Evolutionary conservation across 805 yeast species (phyloP).

Genomic region (Cyberlindnera veronae): DNA sequence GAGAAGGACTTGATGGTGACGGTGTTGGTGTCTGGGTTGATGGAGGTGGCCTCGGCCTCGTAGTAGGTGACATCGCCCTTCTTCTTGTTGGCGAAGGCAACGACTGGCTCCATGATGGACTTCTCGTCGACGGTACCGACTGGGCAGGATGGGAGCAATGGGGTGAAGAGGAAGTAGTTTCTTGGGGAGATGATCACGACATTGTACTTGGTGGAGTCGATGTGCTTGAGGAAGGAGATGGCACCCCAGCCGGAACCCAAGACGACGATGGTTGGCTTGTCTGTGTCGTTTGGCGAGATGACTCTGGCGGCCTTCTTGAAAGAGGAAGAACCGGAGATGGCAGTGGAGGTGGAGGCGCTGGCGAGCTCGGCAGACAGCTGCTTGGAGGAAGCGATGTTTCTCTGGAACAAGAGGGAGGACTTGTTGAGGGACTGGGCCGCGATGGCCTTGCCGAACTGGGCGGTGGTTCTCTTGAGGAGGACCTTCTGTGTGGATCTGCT

Average conservation of each 20-base stretch:
- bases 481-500: slow-evolving; percentile 15
- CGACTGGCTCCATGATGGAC: slow-evolving; percentile 92
- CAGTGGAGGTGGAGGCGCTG: slow-evolving; percentile 2
- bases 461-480: slow-evolving; percentile 15
- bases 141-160: slow-evolving; percentile 87
- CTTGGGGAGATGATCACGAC: slow-evolving; percentile 90
- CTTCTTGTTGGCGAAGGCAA: slow-evolving; percentile 75
- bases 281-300: slow-evolving; percentile 30
- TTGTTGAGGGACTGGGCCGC: slow-evolving; percentile 13
- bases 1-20: slow-evolving; percentile 54
- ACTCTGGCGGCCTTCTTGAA: slow-evolving; percentile 38
- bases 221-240: slow-evolving; percentile 74
- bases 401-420: slow-evolving; percentile 11
- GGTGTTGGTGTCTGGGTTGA: slow-evolving; percentile 71
- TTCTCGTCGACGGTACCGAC: slow-evolving; percentile 89
- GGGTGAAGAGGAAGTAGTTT: slow-evolving; percentile 91
- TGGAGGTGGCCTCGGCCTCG: slow-evolving; percentile 86
- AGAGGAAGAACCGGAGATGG: slow-evolving; percentile 33
- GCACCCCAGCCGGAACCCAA: slow-evolving; percentile 96
- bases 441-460: slow-evolving; percentile 8
- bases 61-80: slow-evolving; percentile 76
- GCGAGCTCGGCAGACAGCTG: slow-evolving; percentile 8
- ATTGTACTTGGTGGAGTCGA: slow-evolving; percentile 84
- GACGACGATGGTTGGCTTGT: slow-evolving; percentile 50
- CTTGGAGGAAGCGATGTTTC: slow-evolving; percentile 11